Base-by-base conservation (phyloP, 495 filamentous ascomycete species). In the Copromyces sp. region DNA sequence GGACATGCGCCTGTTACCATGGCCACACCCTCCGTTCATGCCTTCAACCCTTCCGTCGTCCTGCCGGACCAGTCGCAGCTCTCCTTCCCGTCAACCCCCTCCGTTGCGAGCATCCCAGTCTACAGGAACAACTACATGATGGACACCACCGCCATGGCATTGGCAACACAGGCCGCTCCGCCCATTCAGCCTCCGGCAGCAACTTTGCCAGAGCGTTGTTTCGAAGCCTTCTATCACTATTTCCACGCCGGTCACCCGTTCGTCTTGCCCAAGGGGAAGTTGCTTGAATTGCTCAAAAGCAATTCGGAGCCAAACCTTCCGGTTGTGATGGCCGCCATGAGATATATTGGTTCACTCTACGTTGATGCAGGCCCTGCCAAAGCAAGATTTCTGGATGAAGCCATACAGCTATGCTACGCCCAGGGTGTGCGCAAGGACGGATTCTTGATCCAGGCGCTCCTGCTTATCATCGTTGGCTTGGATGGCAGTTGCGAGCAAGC, bases 391-490 rank as follows among this genome's bases (percentile, higher is more conserved):
- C 88, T 89, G 39, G 87, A 87, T 37, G 85, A 89, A 32, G 87
- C 90, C 12, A 84, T 90, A 75, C 79, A 83, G 29, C 79, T 84
- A 4, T 78, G 87, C 38, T 87, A 89, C 69, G 80, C 83, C 37
- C 79, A 83, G 5, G 82, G 81, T 12, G 83, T 83, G 17, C 76
- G 84, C 11, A 85, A 86, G 73, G 88, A 92, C 77, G 90, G 88
- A 3, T 93, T 89, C 77, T 82, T 87, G 71, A 87, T 96, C 4
- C 94, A 97, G 80, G 91, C 93, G 1, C 84, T 94, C 74, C 79
- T 97, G 68, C 83, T 97, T 16, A 85, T 93, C 45, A 87, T 93
- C 9, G 89, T 96, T 75, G 92, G 90, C 3, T 84, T 96, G 24
- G 91, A 97, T 78, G 91, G 91, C 29, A 87, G 86, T 69, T 91